A percentile compares a stretch with the other conserved stretches of the same genome.
These are phyloP conservation scores for Spiraea crenata DNA, from an alignment of 331 rosid species.

Conservation along the genomic window DNA sequence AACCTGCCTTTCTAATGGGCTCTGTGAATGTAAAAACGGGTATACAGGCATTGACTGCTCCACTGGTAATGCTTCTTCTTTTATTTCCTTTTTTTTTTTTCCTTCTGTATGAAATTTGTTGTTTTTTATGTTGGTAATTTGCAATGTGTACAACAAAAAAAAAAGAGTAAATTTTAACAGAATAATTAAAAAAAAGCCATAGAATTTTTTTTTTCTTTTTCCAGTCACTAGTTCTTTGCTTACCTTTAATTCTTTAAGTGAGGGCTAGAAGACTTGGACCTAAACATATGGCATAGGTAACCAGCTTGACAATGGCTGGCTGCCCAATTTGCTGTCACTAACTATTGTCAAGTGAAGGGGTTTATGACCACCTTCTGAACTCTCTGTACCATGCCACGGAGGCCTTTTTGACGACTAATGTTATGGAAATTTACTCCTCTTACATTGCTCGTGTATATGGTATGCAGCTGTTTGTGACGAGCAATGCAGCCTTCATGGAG, in stretches of 20 bases:
- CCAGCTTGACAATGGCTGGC: too few species aligned
- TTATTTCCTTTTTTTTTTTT: not conserved
- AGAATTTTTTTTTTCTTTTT: too few species aligned
- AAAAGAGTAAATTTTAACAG: too few species aligned
- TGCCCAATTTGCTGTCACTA: not conserved
- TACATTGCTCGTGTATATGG: constrained; percentile 19
- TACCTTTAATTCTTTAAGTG: too few species aligned
- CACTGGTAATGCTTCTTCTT: constrained; percentile 53
- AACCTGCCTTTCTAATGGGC: constrained; percentile 73
- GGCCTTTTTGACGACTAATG: not conserved
- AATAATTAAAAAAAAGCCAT: too few species aligned
- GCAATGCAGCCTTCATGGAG: constrained; percentile 98
- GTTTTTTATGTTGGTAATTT: too few species aligned
- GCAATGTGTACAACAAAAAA: too few species aligned
- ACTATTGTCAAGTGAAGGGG: not conserved
- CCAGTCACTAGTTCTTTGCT: too few species aligned
- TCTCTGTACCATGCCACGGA: not conserved
- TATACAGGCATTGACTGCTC: constrained; percentile 91
- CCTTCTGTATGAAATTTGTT: not conserved
- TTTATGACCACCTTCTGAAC: not conserved
- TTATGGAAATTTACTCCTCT: not conserved
- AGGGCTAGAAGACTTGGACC: too few species aligned
- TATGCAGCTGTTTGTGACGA: constrained; percentile 89
- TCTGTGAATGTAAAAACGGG: constrained; percentile 81
- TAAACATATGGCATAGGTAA: too few species aligned